Percentiles rank a stretch among this genome's conserved stretches.
Evolutionary conservation across 768 basidiomycete species (phyloP).

Genomic region (Fomitopsis pulvina): DNA sequence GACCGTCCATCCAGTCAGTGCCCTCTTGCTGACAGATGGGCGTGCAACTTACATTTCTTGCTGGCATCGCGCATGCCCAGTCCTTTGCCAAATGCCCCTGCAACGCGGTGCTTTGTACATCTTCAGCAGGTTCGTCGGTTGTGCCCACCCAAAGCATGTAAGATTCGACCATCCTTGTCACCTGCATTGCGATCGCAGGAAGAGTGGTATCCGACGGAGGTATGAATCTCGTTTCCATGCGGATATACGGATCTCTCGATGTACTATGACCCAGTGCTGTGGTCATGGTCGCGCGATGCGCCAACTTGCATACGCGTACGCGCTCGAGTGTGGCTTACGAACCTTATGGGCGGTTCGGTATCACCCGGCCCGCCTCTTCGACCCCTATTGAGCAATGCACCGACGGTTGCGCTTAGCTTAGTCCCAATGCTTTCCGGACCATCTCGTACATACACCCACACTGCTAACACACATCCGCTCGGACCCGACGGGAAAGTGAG

Average conservation of each 20-base stretch:
- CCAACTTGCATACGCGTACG: too few relatives aligned
- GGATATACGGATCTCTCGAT: constrained; percentile 21
- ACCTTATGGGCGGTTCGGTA: background rate
- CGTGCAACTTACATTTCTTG: constrained; percentile 26
- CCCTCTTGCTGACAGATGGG: background rate
- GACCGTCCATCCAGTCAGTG: constrained; percentile 6
- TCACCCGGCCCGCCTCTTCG: background rate
- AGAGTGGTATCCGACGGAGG: constrained; percentile 41
- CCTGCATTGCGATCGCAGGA: constrained; percentile 58
- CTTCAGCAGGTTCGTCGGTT: constrained; percentile 42
- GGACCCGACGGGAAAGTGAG: constrained; percentile 26
- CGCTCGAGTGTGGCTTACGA: too few relatives aligned
- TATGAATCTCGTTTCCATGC: constrained; percentile 43
- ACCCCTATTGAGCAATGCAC: background rate
- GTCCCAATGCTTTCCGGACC: background rate
- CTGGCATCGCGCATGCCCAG: constrained; percentile 83
- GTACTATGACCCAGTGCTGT: too few relatives aligned
- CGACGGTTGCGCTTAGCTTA: too few relatives aligned
- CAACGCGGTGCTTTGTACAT: constrained; percentile 36
- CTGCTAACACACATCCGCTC: constrained; percentile 15
- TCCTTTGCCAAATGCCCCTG: constrained; percentile 60
- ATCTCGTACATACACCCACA: background rate
- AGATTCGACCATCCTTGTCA: constrained; percentile 60
- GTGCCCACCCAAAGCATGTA: constrained; percentile 81
- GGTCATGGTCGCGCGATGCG: too few relatives aligned